Base-by-base conservation (phyloP, 2,329 filamentous ascomycete genomes). In the Aspergillus chevalieri region DNA sequence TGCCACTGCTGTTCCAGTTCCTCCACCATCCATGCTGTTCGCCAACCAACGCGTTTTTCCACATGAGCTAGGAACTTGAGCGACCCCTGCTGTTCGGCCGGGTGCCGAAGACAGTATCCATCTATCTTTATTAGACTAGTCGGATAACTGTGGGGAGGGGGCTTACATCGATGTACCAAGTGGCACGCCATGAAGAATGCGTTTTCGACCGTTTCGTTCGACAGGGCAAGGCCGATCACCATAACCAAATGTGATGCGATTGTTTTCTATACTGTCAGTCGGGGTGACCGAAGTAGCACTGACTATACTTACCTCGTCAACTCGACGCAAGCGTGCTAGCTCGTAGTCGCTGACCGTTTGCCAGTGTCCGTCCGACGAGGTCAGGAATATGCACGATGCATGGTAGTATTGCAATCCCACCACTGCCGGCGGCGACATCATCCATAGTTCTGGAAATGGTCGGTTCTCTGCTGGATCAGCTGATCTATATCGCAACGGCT, bases 391-490 rank as follows among this genome's bases (percentile, higher is more conserved):
- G 26, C 58, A 59, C 9, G 64, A 54, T 0, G 67, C 59, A 44
- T 70, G 65, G 21, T 71, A 71, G 45, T 72, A 69, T 41, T 71
- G 68, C 53, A 71, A 50, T 9, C 65, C 68, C 19, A 72, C 62
- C 1, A 68, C 69, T 65, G 64, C 65, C 38, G 65, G 59, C 2
- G 63, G 60, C 21, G 65, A 64, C 47, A 66, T 62, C 53, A 69
- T 68, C 67, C 67, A 70, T 22, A 69, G 47, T 36, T 64, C 61
- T 12, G 67, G 67, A 41, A 69, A 70, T 0, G 67, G 65, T 5
- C 54, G 59, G 17, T 57, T 53, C 1, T 52, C 54, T 0, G 49
- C 44, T 8, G 59, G 26, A 24, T 62, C 56, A 1, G 66, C 53
- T 4, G 56, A 51, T 39, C 64, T 57, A 39, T 67, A 66, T 17